Evolutionary conservation across 148 eudicot genomes (phyloP).

Genomic region (Selenicereus undatus): DNA sequence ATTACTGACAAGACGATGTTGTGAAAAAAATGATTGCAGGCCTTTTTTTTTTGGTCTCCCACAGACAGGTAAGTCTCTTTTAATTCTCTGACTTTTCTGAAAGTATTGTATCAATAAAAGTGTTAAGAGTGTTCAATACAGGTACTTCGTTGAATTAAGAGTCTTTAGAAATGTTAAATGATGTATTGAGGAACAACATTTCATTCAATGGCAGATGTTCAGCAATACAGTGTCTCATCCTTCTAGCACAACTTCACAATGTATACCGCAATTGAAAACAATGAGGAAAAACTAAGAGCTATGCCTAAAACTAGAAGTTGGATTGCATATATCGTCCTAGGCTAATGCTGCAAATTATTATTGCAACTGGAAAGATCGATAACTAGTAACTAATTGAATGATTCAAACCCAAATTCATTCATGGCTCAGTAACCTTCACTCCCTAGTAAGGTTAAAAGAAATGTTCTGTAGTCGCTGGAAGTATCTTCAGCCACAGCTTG

Average conservation of each 20-base stretch:
- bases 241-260: too few relatives aligned
- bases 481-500: constrained; percentile 42
- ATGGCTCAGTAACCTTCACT: constrained; percentile 25
- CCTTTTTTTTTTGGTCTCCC: not conserved
- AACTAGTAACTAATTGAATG: not conserved
- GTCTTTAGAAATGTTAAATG: not conserved
- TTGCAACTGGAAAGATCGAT: constrained; percentile 12
- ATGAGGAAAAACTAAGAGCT: not conserved
- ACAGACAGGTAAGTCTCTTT: not conserved
- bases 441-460: constrained; percentile 40
- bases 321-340: not conserved
- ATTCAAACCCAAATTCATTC: not conserved
- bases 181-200: not conserved
- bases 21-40: not conserved
- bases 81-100: not conserved
- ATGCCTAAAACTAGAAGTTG: not conserved
- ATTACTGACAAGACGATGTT: not conserved
- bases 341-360: constrained; percentile 14
- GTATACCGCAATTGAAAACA: not conserved
- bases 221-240: too few relatives aligned
- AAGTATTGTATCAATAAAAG: not conserved
- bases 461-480: constrained; percentile 35
- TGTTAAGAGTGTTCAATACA: not conserved
- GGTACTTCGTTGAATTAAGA: not conserved
- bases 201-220: too few relatives aligned